Evolutionary conservation across 495 filamentous ascomycete genomes (phyloP), one percentile per base, ranked within the genome.

Genomic region (Copromyces sp.): DNA sequence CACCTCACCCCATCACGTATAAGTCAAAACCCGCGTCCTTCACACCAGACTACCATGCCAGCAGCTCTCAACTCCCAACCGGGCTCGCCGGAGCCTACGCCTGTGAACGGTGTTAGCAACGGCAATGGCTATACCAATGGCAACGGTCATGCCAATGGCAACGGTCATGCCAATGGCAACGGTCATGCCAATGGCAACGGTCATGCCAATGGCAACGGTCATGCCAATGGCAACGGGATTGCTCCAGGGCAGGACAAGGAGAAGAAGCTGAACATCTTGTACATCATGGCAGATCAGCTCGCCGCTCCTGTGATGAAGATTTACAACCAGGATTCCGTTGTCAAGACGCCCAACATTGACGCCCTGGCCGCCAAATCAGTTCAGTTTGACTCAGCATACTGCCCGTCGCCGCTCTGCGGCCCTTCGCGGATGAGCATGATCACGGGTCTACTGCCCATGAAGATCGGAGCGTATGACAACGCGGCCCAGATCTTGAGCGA

Each of bases 371-470:
- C 87, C 17, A 87, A 87, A 71, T 91, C 92, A 37, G 93, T 95
- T 32, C 89, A 93, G 79, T 97, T 97, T 80, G 89, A 94, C 80
- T 92, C 89, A 39, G 93, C 93, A 47, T 97, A 97, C 83, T 96
- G 93, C 83, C 93, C 93, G 70, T 90, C 93, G 12, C 93, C 93
- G 16, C 89, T 97, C 40, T 97, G 93, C 80, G 93, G 92, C 4
- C 93, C 93, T 3, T 94, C 93, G 2, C 90, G 93, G 70, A 95
- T 94, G 85, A 91, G 91, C 78, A 92, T 96, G 90, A 92, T 95
- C 75, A 93, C 92, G 32, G 93, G 93, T 39, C 91, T 93, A 78
- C 86, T 96, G 68, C 93, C 93, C 29, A 92, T 92, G 75, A 93
- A 91, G 83, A 95, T 97, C 75, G 90, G 89, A 7, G 91, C 93